Evolutionary conservation across 1,284 basidiomycete genomes (phyloP).

Genomic region (Pyrrhoderma noxium): DNA sequence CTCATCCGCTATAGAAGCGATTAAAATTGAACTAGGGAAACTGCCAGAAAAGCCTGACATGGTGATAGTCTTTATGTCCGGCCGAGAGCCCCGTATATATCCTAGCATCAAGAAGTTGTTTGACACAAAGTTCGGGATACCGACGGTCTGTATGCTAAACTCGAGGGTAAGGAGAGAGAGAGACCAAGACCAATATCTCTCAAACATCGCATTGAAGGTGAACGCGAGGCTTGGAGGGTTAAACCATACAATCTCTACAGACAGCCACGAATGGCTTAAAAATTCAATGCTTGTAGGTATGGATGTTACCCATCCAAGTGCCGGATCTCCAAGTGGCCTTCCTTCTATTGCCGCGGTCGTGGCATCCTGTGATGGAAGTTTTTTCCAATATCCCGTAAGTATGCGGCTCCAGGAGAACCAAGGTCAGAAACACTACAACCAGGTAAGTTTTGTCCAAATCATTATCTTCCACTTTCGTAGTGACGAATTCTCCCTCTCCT

Average conservation of each 20-base stretch:
- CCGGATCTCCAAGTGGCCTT: not conserved
- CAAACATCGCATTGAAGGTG: conserved; percentile 46
- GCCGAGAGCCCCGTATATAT: conserved; percentile 6
- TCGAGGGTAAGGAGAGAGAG: conserved; percentile 31
- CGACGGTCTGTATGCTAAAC: conserved; percentile 16
- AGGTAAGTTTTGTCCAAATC: conserved; percentile 16
- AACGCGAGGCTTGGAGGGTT: conserved; percentile 75
- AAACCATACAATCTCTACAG: conserved; percentile 57
- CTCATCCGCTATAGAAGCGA: conserved; percentile 4
- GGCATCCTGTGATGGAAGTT: conserved; percentile 5
- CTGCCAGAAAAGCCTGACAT: conserved; percentile 7
- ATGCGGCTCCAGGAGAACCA: not conserved
- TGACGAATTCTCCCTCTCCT: too few relatives aligned
- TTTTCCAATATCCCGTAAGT: conserved; percentile 9
- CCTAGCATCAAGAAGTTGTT: conserved; percentile 35
- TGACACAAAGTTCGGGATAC: conserved; percentile 36
- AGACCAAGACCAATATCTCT: conserved; percentile 55
- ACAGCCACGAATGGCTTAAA: conserved; percentile 55
- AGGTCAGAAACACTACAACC: conserved; percentile 31
- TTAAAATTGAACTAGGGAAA: conserved; percentile 8
- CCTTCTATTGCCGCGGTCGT: conserved; percentile 28
- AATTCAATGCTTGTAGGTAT: conserved; percentile 56
- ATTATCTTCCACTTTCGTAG: too few relatives aligned
- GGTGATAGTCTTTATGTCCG: conserved; percentile 14
- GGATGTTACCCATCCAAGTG: conserved; percentile 24